Evolutionary conservation across 2,329 filamentous ascomycete genomes (phyloP), one percentile per base, ranked within the genome.

Genomic region (Coniochaeta sp.): DNA sequence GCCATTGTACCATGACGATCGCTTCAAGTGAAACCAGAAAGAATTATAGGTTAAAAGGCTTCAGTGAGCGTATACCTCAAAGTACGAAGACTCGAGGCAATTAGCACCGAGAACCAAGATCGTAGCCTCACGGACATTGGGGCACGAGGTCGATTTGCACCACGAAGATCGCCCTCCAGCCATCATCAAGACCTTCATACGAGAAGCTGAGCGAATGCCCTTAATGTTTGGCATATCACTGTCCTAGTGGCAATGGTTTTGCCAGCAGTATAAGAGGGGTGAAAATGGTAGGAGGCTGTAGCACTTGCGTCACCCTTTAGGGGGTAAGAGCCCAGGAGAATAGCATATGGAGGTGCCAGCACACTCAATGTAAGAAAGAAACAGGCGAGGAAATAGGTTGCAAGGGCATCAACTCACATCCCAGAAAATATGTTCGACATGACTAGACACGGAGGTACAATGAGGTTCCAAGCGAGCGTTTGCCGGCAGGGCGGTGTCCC

Each of bases 361-460:
- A n/a, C 38, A 19, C 16, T 42, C 52, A 30, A 30, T 30, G 6
- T 34, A 42, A 54, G 10, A 56, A n/a, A 59, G 34, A 44, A 30
- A 42, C 16, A 19, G 16, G 19, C 4, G 38, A 42, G 38, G 17
- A n/a, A 19, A 19, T 42, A 42, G 2, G 9, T 42, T 12, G 42
- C 9, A 47, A 47, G 24, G 42, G 8, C 9, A 47, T 47, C 12
- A 19, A 67, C 68, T 69, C 60, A 70, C 68, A 70, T 66, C 63
- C 69, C 69, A 40, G 69, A 70, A 63, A 70, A 69, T 19, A 70
- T 63, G 65, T 69, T 70, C 30, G 69, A 67, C 69, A 70, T 70
- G 54, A 58, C 63, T 59, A n/a, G 24, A 52, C 24, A 22, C 26
- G 22, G 14, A 52, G 24, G 24, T 52, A 52, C 19, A 30, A 2